phyloP scores from a whole-genome alignment of 2,329 filamentous ascomycete genomes.

The Pseudogymnoascus sp. region DNA sequence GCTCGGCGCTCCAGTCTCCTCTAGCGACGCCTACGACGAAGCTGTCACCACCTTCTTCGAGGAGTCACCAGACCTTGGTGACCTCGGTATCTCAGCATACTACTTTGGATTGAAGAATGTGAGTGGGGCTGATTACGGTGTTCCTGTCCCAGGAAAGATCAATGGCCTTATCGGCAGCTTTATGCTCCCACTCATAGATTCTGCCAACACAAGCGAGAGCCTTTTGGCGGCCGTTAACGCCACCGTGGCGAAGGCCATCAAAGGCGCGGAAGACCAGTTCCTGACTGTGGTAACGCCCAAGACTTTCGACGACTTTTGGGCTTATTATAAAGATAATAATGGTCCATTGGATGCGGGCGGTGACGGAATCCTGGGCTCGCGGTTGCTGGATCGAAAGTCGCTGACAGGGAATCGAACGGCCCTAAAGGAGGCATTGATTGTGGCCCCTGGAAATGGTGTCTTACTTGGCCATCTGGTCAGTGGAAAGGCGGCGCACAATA shows the following conservation, averaged over 20 bases:
- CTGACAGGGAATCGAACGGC: constrained; percentile 31
- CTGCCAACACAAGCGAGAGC: constrained; percentile 28
- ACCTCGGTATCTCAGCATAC: constrained; percentile 45
- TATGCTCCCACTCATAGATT: constrained; percentile 29
- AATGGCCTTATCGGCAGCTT: constrained; percentile 30
- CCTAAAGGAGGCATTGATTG: constrained; percentile 33
- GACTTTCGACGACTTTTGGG: constrained; percentile 20
- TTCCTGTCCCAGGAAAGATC: constrained; percentile 19
- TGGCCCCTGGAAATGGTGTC: constrained; percentile 27
- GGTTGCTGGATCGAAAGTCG: constrained; percentile 35
- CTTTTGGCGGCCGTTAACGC: constrained; percentile 28
- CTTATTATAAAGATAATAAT: constrained; percentile 21
- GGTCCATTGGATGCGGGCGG: constrained; percentile 36
- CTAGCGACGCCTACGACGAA: constrained; percentile 36
- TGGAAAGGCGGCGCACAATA: constrained; percentile 38
- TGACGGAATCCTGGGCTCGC: constrained; percentile 35
- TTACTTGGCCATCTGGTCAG: constrained; percentile 34
- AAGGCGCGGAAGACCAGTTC: constrained; percentile 26
- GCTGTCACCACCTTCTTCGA: constrained; percentile 41
- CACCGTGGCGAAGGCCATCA: constrained; percentile 32
- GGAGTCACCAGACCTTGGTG: constrained; percentile 39
- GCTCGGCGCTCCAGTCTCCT: constrained; percentile 25
- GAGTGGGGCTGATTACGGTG: constrained; percentile 26
- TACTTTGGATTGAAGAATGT: constrained; percentile 36
- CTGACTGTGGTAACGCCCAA: constrained; percentile 9